Evolutionary conservation across 495 filamentous ascomycete species (phyloP), one percentile per base, ranked within the genome.

Genomic region (Cercophora sp.): DNA sequence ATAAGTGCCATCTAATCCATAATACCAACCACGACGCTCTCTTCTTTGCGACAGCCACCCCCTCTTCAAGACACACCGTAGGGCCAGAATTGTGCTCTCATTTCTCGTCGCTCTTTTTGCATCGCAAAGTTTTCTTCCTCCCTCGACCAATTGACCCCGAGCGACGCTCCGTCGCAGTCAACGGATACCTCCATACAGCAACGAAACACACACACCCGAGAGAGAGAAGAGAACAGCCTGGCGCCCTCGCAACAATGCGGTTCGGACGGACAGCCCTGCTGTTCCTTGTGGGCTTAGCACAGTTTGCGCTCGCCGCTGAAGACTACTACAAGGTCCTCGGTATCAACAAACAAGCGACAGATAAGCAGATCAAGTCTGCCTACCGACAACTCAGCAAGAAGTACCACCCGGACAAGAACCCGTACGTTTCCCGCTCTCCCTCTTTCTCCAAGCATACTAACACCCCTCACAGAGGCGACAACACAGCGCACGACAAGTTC

Each of bases 371-470:
- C 71, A 99, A 97, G 71, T 83, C 86, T n/a, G 94, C 93, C 27
- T 99, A 99, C 70, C 82, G 90, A 43, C 86, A 81, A 42, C 73
- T 97, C 4, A 93, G 88, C 78, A 96, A 96, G 71, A 95, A 96
- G 72, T 96, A 79, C 69, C 93, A 99, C 62, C 93, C 93, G 1
- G 93, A 99, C 67, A 99, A 99, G 80, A 99, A 99, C 57, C 93
- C 93, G 89, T 95, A 73, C 61, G 86, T 79, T 45, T 22, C 43
- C 34, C 51, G 11, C n/a, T n/a, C n/a, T n/a, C n/a, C n/a, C n/a
- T n/a, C n/a, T n/a, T n/a, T n/a, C n/a, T n/a, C n/a, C n/a, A n/a
- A n/a, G n/a, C n/a, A n/a, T n/a, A n/a, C n/a, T n/a, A n/a, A n/a
- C n/a, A n/a, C n/a, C n/a, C 10, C 19, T 13, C 20, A 11, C 58